These are phyloP conservation scores for Thalassiosira livingstoniorum DNA, from an alignment of 352 stramenopile genomes.

Conservation along the genomic window DNA sequence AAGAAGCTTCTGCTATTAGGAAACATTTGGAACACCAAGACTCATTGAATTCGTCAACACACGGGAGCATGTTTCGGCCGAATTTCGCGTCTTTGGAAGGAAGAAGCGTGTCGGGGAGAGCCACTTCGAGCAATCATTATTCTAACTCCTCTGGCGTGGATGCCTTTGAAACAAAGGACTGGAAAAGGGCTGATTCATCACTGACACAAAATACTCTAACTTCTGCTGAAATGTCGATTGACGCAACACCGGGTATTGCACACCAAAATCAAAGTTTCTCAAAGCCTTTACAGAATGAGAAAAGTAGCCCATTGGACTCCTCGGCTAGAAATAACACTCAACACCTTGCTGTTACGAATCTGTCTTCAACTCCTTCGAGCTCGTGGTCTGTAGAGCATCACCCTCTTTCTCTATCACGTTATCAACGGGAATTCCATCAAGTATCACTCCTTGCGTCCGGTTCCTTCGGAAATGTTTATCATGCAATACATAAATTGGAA, in stretches of 20 bases:
- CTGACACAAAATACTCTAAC: not conserved
- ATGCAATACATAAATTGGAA: constrained; percentile 91
- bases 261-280: too few relatives aligned
- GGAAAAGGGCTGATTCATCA: not conserved
- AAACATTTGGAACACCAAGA: constrained; percentile 52
- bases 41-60: constrained; percentile 27
- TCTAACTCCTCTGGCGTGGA: too few relatives aligned
- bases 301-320: too few relatives aligned
- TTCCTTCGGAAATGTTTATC: constrained; percentile 82
- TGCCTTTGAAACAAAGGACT: not conserved
- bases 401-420: constrained; percentile 77
- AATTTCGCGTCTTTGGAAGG: too few relatives aligned
- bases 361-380: too few relatives aligned
- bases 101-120: too few relatives aligned
- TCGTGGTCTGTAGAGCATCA: constrained; percentile 76
- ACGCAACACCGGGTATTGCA: too few relatives aligned
- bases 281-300: too few relatives aligned
- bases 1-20: constrained; percentile 54
- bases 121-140: too few relatives aligned
- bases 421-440: constrained; percentile 82
- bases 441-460: constrained; percentile 67
- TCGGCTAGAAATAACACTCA: too few relatives aligned
- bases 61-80: constrained; percentile 15
- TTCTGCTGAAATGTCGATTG: too few relatives aligned
- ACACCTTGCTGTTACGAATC: too few relatives aligned